Conservation (phyloP, 2,329 filamentous ascomycete genomes). For the Venturia pyrina region DNA sequence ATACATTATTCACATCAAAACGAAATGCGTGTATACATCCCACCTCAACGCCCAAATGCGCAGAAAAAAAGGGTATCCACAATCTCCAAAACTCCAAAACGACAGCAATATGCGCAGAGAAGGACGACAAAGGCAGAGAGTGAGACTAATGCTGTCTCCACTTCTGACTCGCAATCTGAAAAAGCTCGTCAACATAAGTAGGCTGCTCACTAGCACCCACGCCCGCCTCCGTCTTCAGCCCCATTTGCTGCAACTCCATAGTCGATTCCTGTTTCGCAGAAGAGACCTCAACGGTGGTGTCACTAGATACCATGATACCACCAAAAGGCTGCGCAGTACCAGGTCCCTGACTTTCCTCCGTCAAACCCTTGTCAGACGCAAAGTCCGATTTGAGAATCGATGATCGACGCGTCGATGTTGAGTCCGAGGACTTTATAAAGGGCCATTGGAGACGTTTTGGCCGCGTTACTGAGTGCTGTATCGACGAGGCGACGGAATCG, state of each 20-base stretch:
- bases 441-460: neutral
- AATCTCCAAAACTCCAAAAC: neutral
- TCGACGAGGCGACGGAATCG: neutral
- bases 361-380: constrained; percentile 9
- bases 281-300: constrained; percentile 22
- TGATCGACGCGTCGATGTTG: neutral
- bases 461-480: neutral
- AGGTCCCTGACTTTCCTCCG: neutral
- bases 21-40: neutral
- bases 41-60: neutral
- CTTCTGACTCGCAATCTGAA: constrained; percentile 20
- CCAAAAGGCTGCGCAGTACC: constrained; percentile 20
- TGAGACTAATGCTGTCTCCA: constrained; percentile 14
- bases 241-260: constrained; percentile 24
- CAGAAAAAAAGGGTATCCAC: neutral
- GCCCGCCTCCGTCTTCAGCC: constrained; percentile 22
- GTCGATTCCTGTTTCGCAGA: constrained; percentile 16
- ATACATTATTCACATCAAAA: neutral
- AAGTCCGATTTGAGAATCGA: constrained; percentile 2
- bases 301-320: constrained; percentile 29
- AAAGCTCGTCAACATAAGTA: constrained; percentile 31
- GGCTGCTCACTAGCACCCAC: constrained; percentile 29
- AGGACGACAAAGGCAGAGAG: neutral
- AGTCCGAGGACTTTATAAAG: neutral
- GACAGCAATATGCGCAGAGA: neutral